Evolutionary conservation across 257 asterid genomes (phyloP).

Genomic region (Cinchona pubescens): DNA sequence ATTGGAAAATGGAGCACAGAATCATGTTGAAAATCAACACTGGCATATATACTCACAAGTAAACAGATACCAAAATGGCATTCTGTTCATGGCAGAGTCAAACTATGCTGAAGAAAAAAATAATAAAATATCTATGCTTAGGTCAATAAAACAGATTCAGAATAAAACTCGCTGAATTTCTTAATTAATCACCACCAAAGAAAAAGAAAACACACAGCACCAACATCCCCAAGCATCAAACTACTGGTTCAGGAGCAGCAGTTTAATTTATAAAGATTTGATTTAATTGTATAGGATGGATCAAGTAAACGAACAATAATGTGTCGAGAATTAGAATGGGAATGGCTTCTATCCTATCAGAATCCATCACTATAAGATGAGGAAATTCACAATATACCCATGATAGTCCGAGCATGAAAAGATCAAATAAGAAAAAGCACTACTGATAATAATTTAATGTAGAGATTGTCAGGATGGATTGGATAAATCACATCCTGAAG

Average conservation of each 20-base stretch:
- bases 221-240: neutral
- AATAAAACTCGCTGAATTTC: too few species aligned
- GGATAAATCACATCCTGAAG: constrained; percentile 36
- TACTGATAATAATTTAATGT: neutral
- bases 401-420: neutral
- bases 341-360: too few species aligned
- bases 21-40: too few species aligned
- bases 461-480: constrained; percentile 20
- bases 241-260: neutral
- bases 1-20: too few species aligned
- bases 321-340: too few species aligned
- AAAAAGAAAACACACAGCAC: neutral
- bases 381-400: neutral
- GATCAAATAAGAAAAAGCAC: neutral
- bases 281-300: neutral
- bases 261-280: neutral
- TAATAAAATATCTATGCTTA: too few species aligned
- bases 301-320: neutral
- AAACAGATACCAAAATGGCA: neutral
- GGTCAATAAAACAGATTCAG: too few species aligned
- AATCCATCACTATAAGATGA: neutral
- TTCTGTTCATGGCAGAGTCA: too few species aligned
- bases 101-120: too few species aligned
- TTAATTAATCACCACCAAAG: too few species aligned
- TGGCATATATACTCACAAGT: too few species aligned